Percentiles rank a stretch among this genome's conserved stretches.
These are phyloP conservation scores for Gnomoniopsis smithogilvyi DNA, from an alignment of 2,329 filamentous ascomycete species.

Conservation along the genomic window DNA sequence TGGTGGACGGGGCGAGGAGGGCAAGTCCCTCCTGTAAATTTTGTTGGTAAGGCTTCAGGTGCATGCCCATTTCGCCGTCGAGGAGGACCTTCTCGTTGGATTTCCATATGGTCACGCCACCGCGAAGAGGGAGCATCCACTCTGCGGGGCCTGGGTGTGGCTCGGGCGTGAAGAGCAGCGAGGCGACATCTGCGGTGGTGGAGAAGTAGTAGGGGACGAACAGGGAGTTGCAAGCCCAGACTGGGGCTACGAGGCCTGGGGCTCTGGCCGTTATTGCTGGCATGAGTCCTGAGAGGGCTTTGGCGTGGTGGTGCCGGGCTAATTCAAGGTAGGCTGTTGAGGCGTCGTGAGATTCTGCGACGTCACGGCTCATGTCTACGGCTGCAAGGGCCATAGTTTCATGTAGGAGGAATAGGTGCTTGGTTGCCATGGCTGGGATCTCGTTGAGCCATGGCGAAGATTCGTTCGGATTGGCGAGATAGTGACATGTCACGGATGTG, in stretches of 20 bases:
- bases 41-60: constrained; percentile 17
- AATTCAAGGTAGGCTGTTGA: constrained; percentile 14
- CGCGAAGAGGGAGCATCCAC: constrained; percentile 24
- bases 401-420: constrained; percentile 23
- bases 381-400: constrained; percentile 24
- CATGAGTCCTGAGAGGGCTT: constrained; percentile 22
- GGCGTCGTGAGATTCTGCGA: constrained; percentile 9
- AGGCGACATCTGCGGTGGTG: constrained; percentile 19
- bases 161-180: constrained; percentile 22
- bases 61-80: constrained; percentile 17
- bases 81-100: constrained; percentile 12
- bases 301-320: constrained; percentile 23
- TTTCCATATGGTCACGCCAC: constrained; percentile 18
- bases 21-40: neutral
- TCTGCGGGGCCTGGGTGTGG: constrained; percentile 20
- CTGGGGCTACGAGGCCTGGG: constrained; percentile 18
- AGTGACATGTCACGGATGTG: constrained; percentile 16
- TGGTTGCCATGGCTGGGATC: constrained; percentile 21
- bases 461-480: constrained; percentile 19
- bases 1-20: constrained; percentile 2
- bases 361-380: constrained; percentile 18
- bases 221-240: constrained; percentile 25
- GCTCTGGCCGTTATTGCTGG: constrained; percentile 16
- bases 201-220: constrained; percentile 25
- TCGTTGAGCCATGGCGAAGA: constrained; percentile 19